Conservation (phyloP, 2,329 filamentous ascomycete genomes). For the Basipetospora chlamydospora region DNA sequence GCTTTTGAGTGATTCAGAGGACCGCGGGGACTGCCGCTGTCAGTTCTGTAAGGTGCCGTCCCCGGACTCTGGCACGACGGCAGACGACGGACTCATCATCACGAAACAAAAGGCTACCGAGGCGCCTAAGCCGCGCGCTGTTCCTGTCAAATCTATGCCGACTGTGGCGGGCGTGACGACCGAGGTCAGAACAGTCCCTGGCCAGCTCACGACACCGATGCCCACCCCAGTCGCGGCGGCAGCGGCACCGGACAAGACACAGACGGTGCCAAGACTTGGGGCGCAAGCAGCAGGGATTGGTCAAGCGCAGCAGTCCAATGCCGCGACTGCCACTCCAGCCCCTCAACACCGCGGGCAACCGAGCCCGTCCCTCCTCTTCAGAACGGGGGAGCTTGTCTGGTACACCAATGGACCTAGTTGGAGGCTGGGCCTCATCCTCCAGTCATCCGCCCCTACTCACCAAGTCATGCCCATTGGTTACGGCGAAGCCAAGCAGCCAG, state of each 20-base stretch:
- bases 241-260: too few relatives aligned
- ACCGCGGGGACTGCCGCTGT: conserved; percentile 36
- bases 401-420: conserved; percentile 30
- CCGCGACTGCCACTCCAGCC: not conserved
- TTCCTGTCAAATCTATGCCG: not conserved
- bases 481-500: conserved; percentile 20
- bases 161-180: not conserved
- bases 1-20: conserved; percentile 31
- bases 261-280: too few relatives aligned
- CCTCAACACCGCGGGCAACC: conserved; percentile 7
- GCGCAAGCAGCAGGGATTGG: too few relatives aligned
- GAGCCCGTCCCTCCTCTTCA: conserved; percentile 23
- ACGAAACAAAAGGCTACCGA: conserved; percentile 5
- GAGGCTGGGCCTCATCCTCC: conserved; percentile 30
- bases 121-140: conserved; percentile 8
- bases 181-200: too few relatives aligned
- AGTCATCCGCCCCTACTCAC: conserved; percentile 16
- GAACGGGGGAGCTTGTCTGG: conserved; percentile 35
- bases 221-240: not conserved
- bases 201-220: too few relatives aligned
- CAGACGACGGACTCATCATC: conserved; percentile 13
- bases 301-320: too few relatives aligned
- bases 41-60: conserved; percentile 28
- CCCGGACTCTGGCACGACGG: conserved; percentile 11
- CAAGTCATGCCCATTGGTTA: conserved; percentile 28